Base-by-base conservation (phyloP, 441 rosid species). In the Melastoma candidum region DNA sequence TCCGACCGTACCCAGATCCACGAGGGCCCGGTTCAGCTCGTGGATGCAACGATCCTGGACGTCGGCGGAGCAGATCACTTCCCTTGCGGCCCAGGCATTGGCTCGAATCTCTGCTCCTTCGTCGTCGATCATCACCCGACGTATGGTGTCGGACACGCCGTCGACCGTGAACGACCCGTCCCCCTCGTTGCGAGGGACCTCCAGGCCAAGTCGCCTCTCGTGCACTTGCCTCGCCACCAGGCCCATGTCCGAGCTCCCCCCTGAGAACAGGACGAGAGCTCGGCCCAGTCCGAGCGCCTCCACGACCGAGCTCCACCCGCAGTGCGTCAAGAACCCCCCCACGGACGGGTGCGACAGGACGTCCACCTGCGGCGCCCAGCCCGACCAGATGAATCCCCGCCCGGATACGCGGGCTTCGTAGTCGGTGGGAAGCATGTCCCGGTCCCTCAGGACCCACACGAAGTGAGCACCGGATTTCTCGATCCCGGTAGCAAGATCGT, bases 191-290 rank as follows among this genome's bases (percentile, higher is more conserved):
- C 74, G 63, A 47, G 54, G 61, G 47, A 73, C 63, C 55, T 69
- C 67, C 36, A 61, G 0, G 24, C 74, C 74, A 2, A 66, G 54
- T 32, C 24, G 49, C 53, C 56, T 61, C 17, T 44, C 49, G n/a
- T 66, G 57, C 62, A 73, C n/a, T 48, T 59, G 3, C 62, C 77
- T 63, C 2, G 77, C 71, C 26, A 53, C 27, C 39, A 62, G 60
- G 6, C 59, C 59, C 29, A 10, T 58, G 51, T 48, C 66, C 2
- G 26, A 50, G 25, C 25, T 50, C 54, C 8, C 43, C 25, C 24
- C 24, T 3, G 43, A 27, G 17, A 50, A 50, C 11, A 50, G 22
- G 2, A 70, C 59, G 59, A 66, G 2, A 3, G 51, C 46, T 8
- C n/a, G 2, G 51, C 63, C 52, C 36, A 49, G 52, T 49, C 36